Evolutionary conservation across 176 grass and related monocot species (phyloP).

Genomic region (Phragmites australis): DNA sequence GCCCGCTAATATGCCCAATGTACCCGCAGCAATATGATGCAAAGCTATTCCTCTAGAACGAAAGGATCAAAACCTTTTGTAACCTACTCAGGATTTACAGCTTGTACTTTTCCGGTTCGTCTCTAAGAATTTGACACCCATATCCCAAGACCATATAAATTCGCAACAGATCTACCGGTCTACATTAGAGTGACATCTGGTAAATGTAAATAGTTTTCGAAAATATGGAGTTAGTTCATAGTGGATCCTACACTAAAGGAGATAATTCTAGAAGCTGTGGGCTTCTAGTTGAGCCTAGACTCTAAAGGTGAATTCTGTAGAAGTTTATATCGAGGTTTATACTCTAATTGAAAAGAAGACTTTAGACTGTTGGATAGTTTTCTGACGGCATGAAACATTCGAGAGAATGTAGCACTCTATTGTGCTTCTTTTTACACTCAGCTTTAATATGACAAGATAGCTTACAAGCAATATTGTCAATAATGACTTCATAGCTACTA

Average conservation of each 20-base stretch:
- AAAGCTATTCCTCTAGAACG: too few relatives aligned
- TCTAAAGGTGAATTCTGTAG: background rate
- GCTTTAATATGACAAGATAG: background rate
- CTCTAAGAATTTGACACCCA: too few relatives aligned
- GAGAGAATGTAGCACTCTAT: background rate
- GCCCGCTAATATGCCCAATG: too few relatives aligned
- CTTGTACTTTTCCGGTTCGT: too few relatives aligned
- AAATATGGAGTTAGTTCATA: background rate
- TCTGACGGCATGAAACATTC: background rate
- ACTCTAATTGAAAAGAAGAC: background rate
- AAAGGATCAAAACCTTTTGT: too few relatives aligned
- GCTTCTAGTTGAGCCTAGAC: background rate
- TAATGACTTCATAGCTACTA: constrained; percentile 5
- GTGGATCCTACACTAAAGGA: background rate
- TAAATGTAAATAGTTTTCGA: constrained; percentile 1
- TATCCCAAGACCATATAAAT: too few relatives aligned
- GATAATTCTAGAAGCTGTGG: background rate
- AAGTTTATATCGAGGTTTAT: background rate
- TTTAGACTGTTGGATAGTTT: background rate
- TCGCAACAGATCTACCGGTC: background rate
- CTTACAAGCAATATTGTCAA: background rate
- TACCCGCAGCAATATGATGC: too few relatives aligned
- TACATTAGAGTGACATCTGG: background rate
- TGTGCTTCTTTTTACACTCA: background rate
- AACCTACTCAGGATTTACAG: too few relatives aligned